Base-by-base conservation (phyloP, 2,329 filamentous ascomycete species). In the Colletotrichum sp. region DNA sequence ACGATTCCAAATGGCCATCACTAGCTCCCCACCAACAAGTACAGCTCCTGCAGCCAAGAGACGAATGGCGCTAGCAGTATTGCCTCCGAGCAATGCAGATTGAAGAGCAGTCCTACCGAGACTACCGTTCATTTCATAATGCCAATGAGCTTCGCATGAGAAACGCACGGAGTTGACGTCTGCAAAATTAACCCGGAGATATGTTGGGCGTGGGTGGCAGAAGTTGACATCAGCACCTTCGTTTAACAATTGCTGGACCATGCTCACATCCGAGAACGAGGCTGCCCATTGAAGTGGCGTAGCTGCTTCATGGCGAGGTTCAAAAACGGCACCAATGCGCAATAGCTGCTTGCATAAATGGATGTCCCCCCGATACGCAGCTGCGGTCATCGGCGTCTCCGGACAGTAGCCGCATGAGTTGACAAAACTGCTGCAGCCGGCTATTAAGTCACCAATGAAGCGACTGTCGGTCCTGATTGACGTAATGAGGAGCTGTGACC, bases 51-150 rank as follows among this genome's bases (percentile, higher is more conserved):
- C 3, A 0, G 6, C 7, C 18, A 69, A 27, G 1, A 73, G 43
- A 7, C 22, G 15, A 1, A 56, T 0, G 1, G 25, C 27, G 0
- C 12, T 55, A 1, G 39, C 25, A 1, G 32, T 2, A 0, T 22
- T 69, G 1, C 9, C 8, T 3, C 56, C 66, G 4, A 55, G 25
- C 4, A 73, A 12, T 2, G 65, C 71, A 15, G 71, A 30, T 8
- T 74, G 71, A 5, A 74, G 16, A 1, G 66, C 22, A 1, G 71
- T 74, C 15, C 5, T 34, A 0, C 71, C 71, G 5, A 73, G 7
- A 5, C 7, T 25, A 8, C 61, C 39, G 22, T 22, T 22, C 22
- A 22, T 22, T 22, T 22, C 22, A 22, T 22, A 22, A 22, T 22
- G 22, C 22, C 22, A 22, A 22, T 22, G 22, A 22, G 22, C 22